phyloP scores from a whole-genome alignment of 208 protist species.

The Polymyxa betae region DNA sequence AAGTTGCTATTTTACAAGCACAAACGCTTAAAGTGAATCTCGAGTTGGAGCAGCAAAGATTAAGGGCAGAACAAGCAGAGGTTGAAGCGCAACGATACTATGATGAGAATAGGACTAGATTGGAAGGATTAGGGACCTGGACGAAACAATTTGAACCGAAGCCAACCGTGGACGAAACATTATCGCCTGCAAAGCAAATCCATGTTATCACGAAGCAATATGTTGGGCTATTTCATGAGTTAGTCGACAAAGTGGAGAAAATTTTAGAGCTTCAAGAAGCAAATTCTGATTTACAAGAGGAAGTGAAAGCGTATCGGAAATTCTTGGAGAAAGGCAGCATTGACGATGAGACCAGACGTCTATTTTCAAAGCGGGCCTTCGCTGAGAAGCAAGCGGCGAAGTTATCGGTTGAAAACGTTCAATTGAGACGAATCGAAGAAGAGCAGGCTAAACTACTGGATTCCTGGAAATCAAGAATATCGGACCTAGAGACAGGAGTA shows the following conservation, averaged over 20 bases:
- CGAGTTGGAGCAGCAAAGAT: background rate
- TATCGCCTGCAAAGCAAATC: background rate
- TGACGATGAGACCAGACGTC: background rate
- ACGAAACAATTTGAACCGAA: conserved; percentile 15
- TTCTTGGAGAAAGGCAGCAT: background rate
- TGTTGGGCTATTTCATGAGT: conserved; percentile 28
- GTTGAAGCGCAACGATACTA: background rate
- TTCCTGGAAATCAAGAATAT: conserved; percentile 4
- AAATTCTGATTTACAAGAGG: conserved; percentile 32
- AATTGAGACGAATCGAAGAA: background rate
- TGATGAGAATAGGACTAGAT: background rate
- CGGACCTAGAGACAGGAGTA: background rate
- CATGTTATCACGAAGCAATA: background rate
- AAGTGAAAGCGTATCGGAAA: conserved; percentile 29
- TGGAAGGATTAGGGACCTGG: conserved; percentile 31
- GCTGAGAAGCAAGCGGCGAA: conserved; percentile 25
- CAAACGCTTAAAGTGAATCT: background rate
- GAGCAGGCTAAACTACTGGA: background rate
- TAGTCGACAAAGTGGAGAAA: conserved; percentile 1
- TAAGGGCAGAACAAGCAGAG: conserved; percentile 21
- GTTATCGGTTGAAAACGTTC: background rate
- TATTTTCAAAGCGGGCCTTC: conserved; percentile 41
- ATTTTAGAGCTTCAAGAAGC: background rate
- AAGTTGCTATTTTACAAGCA: background rate
- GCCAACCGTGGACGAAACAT: background rate